Percentiles rank a stretch among this genome's conserved stretches.
Evolutionary conservation across 2,329 filamentous ascomycete species (phyloP).

Genomic region (Orbilia javanica): DNA sequence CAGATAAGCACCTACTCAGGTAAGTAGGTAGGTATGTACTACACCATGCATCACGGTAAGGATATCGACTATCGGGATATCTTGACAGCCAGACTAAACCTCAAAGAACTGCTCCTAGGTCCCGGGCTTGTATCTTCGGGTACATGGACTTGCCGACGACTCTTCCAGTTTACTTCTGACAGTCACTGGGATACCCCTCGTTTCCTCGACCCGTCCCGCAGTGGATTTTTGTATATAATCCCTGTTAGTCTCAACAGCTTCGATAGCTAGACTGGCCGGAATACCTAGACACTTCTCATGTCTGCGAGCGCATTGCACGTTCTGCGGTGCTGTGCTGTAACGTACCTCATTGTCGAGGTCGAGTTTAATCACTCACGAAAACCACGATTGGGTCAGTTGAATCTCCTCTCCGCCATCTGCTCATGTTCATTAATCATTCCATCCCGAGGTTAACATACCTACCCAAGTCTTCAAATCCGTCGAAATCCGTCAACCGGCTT

Average conservation of each 20-base stretch:
- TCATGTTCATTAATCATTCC: not conserved
- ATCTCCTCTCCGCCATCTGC: too few species aligned
- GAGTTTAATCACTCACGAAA: conserved; percentile 54
- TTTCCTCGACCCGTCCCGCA: conserved; percentile 58
- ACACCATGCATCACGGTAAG: too few species aligned
- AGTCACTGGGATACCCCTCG: conserved; percentile 53
- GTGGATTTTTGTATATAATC: conserved; percentile 52
- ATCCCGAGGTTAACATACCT: conserved; percentile 36
- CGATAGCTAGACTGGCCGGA: not conserved
- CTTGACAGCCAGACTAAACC: not conserved
- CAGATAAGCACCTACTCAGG: too few species aligned
- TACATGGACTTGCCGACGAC: conserved; percentile 21
- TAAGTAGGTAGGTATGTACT: too few species aligned
- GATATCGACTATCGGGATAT: not conserved
- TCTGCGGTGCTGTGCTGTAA: too few species aligned
- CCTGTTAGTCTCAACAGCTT: conserved; percentile 32
- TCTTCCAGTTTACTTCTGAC: conserved; percentile 49
- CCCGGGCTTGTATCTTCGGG: conserved; percentile 9
- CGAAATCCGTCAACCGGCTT: conserved; percentile 39
- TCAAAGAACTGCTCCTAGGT: not conserved
- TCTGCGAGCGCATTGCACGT: not conserved
- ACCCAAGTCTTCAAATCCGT: conserved; percentile 20
- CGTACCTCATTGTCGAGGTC: not conserved
- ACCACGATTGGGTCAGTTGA: conserved; percentile 20
- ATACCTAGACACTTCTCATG: not conserved